Percentiles rank a stretch among this genome's conserved stretches.
phyloP scores from a whole-genome alignment of 139 green algal genomes.

The Medakamo hakoo region DNA sequence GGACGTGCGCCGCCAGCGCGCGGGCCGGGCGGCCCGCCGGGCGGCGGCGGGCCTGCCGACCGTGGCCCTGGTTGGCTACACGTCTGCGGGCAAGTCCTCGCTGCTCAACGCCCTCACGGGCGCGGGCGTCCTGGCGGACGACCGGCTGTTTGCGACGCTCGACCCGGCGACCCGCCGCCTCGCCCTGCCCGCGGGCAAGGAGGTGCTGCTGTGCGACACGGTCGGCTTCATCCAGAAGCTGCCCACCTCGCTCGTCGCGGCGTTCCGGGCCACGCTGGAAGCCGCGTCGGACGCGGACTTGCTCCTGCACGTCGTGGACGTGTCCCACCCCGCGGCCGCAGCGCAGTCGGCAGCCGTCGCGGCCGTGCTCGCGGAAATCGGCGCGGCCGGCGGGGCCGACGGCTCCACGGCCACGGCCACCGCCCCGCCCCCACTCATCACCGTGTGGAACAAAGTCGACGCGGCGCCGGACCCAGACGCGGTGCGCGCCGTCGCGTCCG shows the following conservation, averaged over 20 bases:
- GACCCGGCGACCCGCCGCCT: slow-evolving; percentile 87
- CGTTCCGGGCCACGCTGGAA: slow-evolving; percentile 87
- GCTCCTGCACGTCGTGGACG: slow-evolving; percentile 90
- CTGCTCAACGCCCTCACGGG: slow-evolving; percentile 58
- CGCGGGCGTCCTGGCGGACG: slow-evolving; percentile 65
- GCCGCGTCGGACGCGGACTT: slow-evolving; percentile 70
- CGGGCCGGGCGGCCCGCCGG: slow-evolving; percentile 44
- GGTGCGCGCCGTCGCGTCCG: slow-evolving; percentile 23
- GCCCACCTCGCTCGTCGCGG: slow-evolving; percentile 83
- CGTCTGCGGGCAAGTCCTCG: slow-evolving; percentile 72
- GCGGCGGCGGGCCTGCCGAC: slow-evolving; percentile 56
- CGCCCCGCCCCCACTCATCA: slow-evolving; percentile 25
- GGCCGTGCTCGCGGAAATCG: slow-evolving; percentile 44
- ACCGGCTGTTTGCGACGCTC: slow-evolving; percentile 96
- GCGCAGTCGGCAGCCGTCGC: slow-evolving; percentile 40
- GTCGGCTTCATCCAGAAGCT: slow-evolving; percentile 92
- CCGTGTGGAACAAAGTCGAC: slow-evolving; percentile 89
- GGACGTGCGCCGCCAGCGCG: slow-evolving; percentile 40
- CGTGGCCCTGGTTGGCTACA: slow-evolving; percentile 87
- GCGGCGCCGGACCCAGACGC: slow-evolving; percentile 29
- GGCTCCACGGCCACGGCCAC: no score
- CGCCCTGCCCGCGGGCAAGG: slow-evolving; percentile 50
- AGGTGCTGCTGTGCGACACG: slow-evolving; percentile 85
- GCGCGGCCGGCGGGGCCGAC: slow-evolving; percentile 34
- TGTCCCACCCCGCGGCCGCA: slow-evolving; percentile 46